These are phyloP conservation scores for Aspergillus carlsbadensis DNA, from an alignment of 495 filamentous ascomycete species.

Conservation along the genomic window DNA sequence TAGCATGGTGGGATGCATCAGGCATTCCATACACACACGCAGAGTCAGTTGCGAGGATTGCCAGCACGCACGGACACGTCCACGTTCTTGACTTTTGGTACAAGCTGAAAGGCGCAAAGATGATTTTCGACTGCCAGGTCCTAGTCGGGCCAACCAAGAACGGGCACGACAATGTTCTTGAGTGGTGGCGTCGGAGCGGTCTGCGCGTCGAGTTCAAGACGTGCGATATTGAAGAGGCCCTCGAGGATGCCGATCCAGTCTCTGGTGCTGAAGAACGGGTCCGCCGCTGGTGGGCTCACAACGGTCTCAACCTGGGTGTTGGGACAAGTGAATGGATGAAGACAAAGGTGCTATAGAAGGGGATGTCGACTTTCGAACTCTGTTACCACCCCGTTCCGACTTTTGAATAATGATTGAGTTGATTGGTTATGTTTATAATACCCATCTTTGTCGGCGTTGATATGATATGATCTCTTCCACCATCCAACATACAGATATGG, in stretches of 20 bases:
- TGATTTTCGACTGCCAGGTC: conserved; percentile 87
- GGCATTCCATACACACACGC: conserved; percentile 71
- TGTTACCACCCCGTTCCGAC: neutral
- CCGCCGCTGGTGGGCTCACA: conserved; percentile 83
- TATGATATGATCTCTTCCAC: neutral
- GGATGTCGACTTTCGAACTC: neutral
- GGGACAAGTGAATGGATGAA: conserved; percentile 95
- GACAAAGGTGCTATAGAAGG: conserved; percentile 61
- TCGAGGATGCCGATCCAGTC: conserved; percentile 78
- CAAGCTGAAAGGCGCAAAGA: conserved; percentile 72
- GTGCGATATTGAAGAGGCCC: conserved; percentile 90
- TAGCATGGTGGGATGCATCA: conserved; percentile 81
- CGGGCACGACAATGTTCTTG: conserved; percentile 76
- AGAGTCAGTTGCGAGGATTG: conserved; percentile 77
- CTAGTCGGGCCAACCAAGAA: conserved; percentile 85
- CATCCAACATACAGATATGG: neutral
- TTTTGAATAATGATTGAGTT: conserved; percentile 3
- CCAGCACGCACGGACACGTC: conserved; percentile 82
- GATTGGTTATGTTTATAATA: conserved; percentile 10
- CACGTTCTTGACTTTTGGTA: conserved; percentile 82
- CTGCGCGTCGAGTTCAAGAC: conserved; percentile 87
- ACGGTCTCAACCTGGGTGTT: conserved; percentile 82
- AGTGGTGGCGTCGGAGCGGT: conserved; percentile 86
- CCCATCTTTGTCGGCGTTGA: conserved; percentile 15
- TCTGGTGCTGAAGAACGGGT: conserved; percentile 62